phyloP scores from a whole-genome alignment of 2,329 filamentous ascomycete genomes.

The Arthroderma sp. region DNA sequence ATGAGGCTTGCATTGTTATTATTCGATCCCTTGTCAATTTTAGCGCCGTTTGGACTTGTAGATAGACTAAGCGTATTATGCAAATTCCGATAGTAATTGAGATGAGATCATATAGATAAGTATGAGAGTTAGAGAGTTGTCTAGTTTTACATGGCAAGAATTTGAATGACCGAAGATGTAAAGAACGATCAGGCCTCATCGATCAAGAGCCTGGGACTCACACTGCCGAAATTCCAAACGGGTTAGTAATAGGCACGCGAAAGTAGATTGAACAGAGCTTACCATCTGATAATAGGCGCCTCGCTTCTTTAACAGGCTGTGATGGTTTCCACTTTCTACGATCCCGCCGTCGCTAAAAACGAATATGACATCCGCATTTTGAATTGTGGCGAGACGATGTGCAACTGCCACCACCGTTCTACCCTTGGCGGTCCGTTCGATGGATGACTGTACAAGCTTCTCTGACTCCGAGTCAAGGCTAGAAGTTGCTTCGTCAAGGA shows the following conservation, averaged over 20 bases:
- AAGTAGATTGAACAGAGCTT: conserved; percentile 23
- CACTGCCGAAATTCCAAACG: conserved; percentile 4
- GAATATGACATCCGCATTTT: conserved; percentile 68
- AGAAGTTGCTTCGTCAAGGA: conserved; percentile 48
- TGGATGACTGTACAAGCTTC: conserved; percentile 52
- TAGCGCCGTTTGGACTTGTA: no score
- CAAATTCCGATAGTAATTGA: no score
- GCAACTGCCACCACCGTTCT: conserved; percentile 63
- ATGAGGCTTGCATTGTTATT: no score
- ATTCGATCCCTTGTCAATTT: no score
- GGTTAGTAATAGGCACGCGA: not conserved
- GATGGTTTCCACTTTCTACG: conserved; percentile 46
- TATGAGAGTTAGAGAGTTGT: no score
- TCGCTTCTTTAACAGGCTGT: conserved; percentile 39
- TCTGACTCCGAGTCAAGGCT: conserved; percentile 54
- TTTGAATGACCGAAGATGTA: not conserved
- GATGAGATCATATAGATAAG: no score
- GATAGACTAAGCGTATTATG: no score
- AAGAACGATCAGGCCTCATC: not conserved
- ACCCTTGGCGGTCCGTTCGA: conserved; percentile 49
- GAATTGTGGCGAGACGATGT: conserved; percentile 62
- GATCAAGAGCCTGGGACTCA: conserved; percentile 10
- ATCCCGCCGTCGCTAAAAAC: conserved; percentile 55
- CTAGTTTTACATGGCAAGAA: no score
- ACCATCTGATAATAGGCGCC: conserved; percentile 45